Evolutionary conservation across 768 basidiomycete genomes (phyloP).

Genomic region (Mycena metata): DNA sequence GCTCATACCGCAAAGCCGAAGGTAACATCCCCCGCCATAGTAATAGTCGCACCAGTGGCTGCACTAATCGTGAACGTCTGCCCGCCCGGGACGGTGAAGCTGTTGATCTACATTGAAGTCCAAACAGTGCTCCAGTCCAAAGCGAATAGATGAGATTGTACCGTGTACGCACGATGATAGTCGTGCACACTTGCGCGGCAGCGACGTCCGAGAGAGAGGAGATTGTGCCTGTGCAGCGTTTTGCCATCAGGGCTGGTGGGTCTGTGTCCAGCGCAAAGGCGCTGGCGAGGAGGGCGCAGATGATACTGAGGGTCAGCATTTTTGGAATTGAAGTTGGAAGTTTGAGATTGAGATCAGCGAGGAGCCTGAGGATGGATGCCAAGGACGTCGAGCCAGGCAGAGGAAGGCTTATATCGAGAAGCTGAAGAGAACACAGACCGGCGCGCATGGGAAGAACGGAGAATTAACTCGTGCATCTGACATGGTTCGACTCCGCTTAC

Average conservation of each 20-base stretch:
- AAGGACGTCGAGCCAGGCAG: conserved; percentile 17
- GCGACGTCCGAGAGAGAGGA: conserved; percentile 34
- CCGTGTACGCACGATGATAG: conserved; percentile 48
- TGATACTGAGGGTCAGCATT: conserved; percentile 13
- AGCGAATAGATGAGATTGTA: conserved; percentile 10
- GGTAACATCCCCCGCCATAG: conserved; percentile 58
- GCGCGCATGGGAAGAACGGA: conserved; percentile 15
- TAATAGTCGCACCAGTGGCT: conserved; percentile 56
- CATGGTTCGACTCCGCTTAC: conserved; percentile 10
- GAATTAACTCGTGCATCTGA: conserved; percentile 17
- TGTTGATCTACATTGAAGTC: conserved; percentile 48
- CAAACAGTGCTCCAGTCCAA: conserved; percentile 14
- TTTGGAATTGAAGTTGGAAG: conserved; percentile 7
- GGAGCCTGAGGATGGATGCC: conserved; percentile 16
- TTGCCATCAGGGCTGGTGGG: conserved; percentile 24
- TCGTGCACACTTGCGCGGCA: conserved; percentile 58
- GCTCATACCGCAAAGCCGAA: conserved; percentile 55
- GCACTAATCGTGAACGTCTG: conserved; percentile 56
- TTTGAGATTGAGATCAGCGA: conserved; percentile 11
- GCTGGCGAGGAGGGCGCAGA: conserved; percentile 12
- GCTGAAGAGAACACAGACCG: background rate
- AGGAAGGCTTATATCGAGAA: conserved; percentile 15
- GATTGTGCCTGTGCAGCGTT: conserved; percentile 37
- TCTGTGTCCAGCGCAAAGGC: conserved; percentile 8
- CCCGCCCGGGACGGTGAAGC: conserved; percentile 60